phyloP scores from a whole-genome alignment of 2,329 filamentous ascomycete species.

The Neofusicoccum laricinum region DNA sequence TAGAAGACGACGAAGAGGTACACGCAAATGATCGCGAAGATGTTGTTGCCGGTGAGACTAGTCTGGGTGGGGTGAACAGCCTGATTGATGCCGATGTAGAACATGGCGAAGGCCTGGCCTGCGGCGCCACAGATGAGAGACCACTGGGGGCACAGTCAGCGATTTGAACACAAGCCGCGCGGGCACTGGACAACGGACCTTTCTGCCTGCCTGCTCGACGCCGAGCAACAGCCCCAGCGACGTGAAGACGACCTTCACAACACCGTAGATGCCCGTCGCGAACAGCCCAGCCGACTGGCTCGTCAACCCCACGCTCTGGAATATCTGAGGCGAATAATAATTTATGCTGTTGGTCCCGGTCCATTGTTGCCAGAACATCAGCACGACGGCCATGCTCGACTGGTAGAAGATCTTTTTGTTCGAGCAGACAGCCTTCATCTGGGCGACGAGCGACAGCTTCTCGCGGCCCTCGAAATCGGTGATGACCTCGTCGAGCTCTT shows the following conservation, averaged over 20 bases:
- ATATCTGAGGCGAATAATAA: conserved; percentile 46
- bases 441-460: conserved; percentile 37
- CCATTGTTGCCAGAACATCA: conserved; percentile 46
- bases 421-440: conserved; percentile 37
- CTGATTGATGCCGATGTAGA: conserved; percentile 35
- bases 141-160: conserved; percentile 27
- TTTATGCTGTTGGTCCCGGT: conserved; percentile 30
- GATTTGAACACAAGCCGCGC: not conserved
- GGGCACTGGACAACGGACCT: conserved; percentile 24
- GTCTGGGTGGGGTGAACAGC: conserved; percentile 32
- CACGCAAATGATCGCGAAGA: conserved; percentile 52
- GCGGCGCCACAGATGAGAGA: conserved; percentile 41
- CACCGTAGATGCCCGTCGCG: conserved; percentile 46
- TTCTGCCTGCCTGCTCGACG: conserved; percentile 45
- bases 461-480: conserved; percentile 43
- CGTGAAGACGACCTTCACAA: conserved; percentile 46
- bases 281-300: conserved; percentile 41
- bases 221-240: conserved; percentile 44
- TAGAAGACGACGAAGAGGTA: conserved; percentile 50
- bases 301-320: conserved; percentile 40
- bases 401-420: conserved; percentile 41
- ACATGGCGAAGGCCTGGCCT: conserved; percentile 46
- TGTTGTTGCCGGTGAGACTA: conserved; percentile 33
- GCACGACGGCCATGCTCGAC: conserved; percentile 40
- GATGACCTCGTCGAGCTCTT: conserved; percentile 44